Evolutionary conservation across 129 eudicot species (phyloP).

Genomic region (carrot (Daucus carota)): DH1_v3.0 NC_030382.2:23375501-23376000

Average conservation of each 20-base stretch:
- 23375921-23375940: conserved; percentile 92
- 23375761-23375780: conserved; percentile 93
- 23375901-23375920: conserved; percentile 54
- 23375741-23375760: conserved; percentile 58
- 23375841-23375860: conserved; percentile 77
- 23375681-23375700: background rate
- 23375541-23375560: background rate
- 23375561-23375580: conserved; percentile 11
- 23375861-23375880: conserved; percentile 65
- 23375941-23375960: conserved; percentile 92
- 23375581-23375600: background rate
- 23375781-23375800: conserved; percentile 89
- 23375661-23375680: background rate
- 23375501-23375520: conserved; percentile 8
- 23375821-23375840: conserved; percentile 64
- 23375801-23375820: conserved; percentile 97
- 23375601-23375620: background rate
- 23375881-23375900: conserved; percentile 79
- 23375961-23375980: conserved; percentile 63
- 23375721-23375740: background rate
- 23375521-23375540: background rate
- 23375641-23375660: background rate
- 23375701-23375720: background rate
- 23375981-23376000: conserved; percentile 52
- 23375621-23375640: conserved; percentile 15